Evolutionary conservation across 768 basidiomycete genomes (phyloP), one percentile per base, ranked within the genome.

Genomic region (Saitozyma podzolica): DNA sequence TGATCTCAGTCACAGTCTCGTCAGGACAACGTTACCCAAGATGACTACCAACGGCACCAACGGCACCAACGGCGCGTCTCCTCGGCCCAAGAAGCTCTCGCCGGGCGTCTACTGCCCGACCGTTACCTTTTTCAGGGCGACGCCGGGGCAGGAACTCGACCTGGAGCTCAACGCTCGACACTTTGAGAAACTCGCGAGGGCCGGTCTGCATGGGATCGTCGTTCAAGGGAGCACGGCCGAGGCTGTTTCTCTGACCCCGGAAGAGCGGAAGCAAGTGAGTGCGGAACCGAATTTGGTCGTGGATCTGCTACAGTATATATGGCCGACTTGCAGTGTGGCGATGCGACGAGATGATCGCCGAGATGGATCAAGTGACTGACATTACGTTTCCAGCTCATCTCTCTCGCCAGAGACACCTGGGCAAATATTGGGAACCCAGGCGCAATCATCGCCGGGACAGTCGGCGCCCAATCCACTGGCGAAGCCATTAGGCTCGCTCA

Each of bases 131-230:
- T 80, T 79, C 69, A 61, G 74, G 48, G 66, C 70, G 41, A 77
- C 77, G 8, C 52, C 29, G 3, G 66, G 58, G 42, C 78, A 80
- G 54, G 75, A 75, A 40, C 62, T 80, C 8, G 80, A 82, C 61
- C 54, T 80, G 49, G 72, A 72, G n/a, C 72, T 79, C 8, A 70
- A 77, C 61, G 68, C 74, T 50, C 69, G 66, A 64, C 80, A 81
- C 54, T 77, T 80, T 40, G 64, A 72, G 37, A 74, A 69, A 40
- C 67, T 80, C 65, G 78, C 64, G 9, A 54, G 47, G 59, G 70
- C 63, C 52, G 80, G 71, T 37, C 72, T 80, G 20, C 61, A 64
- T 17, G 78, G 75, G 40, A 65, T 80, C 41, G 64, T 78, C 14
- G 62, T 77, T 6, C 71, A 72, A 37, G 74, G 73, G 7, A 73